These are phyloP conservation scores for Fusarium verrucosum DNA, from an alignment of 2,329 filamentous ascomycete species.

Conservation along the genomic window DNA sequence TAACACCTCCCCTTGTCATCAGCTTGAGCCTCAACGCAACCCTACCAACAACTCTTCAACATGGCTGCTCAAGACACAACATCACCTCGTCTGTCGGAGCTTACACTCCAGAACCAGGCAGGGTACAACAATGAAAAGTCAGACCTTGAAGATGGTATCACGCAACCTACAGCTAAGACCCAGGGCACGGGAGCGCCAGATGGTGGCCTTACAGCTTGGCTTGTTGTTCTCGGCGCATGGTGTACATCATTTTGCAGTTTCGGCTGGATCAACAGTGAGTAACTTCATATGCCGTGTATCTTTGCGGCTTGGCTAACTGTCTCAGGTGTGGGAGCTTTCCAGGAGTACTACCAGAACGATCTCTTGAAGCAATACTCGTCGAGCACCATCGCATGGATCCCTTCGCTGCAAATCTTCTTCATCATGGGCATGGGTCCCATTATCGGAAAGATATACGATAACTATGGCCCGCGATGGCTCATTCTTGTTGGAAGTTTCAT, in stretches of 20 bases:
- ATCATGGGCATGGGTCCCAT: slow-evolving; percentile 66
- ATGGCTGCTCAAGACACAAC: slow-evolving; percentile 8
- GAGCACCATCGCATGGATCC: slow-evolving; percentile 70
- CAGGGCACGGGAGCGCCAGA: slow-evolving; percentile 13
- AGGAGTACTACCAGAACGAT: slow-evolving; percentile 64
- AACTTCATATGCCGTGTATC: neutral
- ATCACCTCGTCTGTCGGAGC: slow-evolving; percentile 20
- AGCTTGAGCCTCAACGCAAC: slow-evolving; percentile 11
- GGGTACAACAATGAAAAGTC: slow-evolving; percentile 21
- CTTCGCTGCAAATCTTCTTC: slow-evolving; percentile 64
- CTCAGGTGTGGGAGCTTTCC: slow-evolving; percentile 61
- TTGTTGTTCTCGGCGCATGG: slow-evolving; percentile 53
- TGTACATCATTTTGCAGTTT: slow-evolving; percentile 54
- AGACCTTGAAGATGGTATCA: slow-evolving; percentile 17
- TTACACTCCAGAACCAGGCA: slow-evolving; percentile 12
- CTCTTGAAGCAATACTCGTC: slow-evolving; percentile 59
- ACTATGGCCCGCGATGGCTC: slow-evolving; percentile 67
- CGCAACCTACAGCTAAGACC: neutral
- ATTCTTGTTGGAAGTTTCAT: slow-evolving; percentile 62
- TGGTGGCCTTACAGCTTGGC: slow-evolving; percentile 48
- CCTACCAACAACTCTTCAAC: neutral
- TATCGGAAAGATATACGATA: slow-evolving; percentile 71
- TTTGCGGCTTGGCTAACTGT: neutral
- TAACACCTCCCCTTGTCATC: neutral
- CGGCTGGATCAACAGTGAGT: slow-evolving; percentile 58